phyloP scores from a whole-genome alignment of 2,329 filamentous ascomycete species.

The Tolypocladium inflatum region DNA sequence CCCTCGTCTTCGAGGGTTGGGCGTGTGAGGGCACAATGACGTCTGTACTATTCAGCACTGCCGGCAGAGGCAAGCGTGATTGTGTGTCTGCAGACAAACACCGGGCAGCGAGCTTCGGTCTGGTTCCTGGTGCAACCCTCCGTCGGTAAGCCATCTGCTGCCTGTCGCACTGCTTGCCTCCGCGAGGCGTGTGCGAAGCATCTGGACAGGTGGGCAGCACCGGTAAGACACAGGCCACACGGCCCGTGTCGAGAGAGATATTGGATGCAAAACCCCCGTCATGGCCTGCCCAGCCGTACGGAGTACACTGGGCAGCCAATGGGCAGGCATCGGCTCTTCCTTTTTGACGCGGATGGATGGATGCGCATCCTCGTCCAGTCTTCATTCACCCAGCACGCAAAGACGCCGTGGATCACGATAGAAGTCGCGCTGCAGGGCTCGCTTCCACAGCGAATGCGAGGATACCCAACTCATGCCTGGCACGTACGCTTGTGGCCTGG shows the following conservation, averaged over 20 bases:
- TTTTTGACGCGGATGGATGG: background rate
- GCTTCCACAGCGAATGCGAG: background rate
- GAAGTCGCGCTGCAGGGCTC: background rate
- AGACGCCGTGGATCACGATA: background rate
- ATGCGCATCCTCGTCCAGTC: background rate
- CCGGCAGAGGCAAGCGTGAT: background rate
- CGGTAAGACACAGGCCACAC: background rate
- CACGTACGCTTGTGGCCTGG: background rate
- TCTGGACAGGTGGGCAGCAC: background rate
- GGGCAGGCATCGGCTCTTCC: background rate
- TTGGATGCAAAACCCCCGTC: background rate
- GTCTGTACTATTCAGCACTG: background rate
- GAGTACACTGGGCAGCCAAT: background rate
- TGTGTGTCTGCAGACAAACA: background rate
- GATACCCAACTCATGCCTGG: slow-evolving; percentile 1
- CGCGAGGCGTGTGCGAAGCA: background rate
- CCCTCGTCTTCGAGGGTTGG: background rate
- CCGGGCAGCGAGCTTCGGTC: background rate
- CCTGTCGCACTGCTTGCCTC: background rate
- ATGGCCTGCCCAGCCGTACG: background rate
- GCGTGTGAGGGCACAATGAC: background rate
- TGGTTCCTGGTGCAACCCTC: background rate
- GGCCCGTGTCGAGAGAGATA: background rate
- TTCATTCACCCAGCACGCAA: background rate
- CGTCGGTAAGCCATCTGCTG: background rate